phyloP scores from a whole-genome alignment of 1,139 yeast species.

The Williopsis jadinii region DNA sequence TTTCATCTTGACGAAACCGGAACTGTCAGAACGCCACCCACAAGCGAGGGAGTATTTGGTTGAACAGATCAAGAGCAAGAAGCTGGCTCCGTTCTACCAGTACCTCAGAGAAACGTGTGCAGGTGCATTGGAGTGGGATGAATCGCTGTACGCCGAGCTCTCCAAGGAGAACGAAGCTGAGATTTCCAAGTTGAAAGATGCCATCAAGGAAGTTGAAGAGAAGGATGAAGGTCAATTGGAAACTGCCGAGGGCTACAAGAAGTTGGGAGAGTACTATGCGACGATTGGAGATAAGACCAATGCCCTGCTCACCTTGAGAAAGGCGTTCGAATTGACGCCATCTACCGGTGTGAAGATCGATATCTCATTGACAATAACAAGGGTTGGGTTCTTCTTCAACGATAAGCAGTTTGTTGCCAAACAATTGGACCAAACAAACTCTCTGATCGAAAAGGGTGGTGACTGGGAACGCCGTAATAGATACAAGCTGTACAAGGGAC shows the following conservation, averaged over 20 bases:
- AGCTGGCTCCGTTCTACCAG: constrained; percentile 82
- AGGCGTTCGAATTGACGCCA: constrained; percentile 74
- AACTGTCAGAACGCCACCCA: constrained; percentile 32
- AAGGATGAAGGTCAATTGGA: constrained; percentile 91
- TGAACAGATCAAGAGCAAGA: constrained; percentile 47
- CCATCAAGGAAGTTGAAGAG: constrained; percentile 68
- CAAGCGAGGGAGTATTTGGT: constrained; percentile 42
- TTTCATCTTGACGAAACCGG: constrained; percentile 48
- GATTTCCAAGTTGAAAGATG: constrained; percentile 49
- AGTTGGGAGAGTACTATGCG: constrained; percentile 85
- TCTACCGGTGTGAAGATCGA: constrained; percentile 90
- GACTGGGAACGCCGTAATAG: constrained; percentile 99
- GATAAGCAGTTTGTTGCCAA: constrained; percentile 67
- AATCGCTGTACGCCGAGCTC: constrained; percentile 44
- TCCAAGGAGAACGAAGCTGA: constrained; percentile 46
- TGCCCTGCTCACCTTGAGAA: constrained; percentile 65
- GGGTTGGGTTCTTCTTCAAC: constrained; percentile 82
- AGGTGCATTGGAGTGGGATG: constrained; percentile 43
- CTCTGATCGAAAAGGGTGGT: constrained; percentile 89
- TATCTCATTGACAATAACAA: constrained; percentile 67
- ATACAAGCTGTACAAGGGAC: constrained; percentile 85
- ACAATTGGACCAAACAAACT: constrained; percentile 67
- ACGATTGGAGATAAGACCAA: constrained; percentile 71
- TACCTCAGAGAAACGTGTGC: constrained; percentile 49
- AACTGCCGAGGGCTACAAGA: constrained; percentile 65